Percentiles rank a stretch among this genome's conserved stretches.
phyloP scores from a whole-genome alignment of 176 grass and related monocot species.

The Triticum turgidum region DNA sequence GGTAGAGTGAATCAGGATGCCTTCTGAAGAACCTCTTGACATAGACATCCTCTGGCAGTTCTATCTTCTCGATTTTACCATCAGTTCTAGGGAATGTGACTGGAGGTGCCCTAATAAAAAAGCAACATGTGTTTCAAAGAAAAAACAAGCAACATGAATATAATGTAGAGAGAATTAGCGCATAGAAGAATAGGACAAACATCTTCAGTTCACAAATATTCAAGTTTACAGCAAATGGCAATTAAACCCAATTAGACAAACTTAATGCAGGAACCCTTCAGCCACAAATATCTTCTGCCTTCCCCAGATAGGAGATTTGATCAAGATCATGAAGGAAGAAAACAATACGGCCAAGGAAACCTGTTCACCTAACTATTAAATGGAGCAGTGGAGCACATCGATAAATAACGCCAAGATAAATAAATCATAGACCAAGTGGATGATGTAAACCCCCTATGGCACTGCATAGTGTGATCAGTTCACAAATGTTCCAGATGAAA shows the following conservation, averaged over 20 bases:
- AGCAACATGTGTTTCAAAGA: neutral
- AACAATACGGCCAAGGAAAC: neutral
- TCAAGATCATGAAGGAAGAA: neutral
- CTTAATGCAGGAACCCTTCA: neutral
- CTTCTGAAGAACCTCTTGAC: slow-evolving; percentile 63
- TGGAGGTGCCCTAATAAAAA: slow-evolving; percentile 58
- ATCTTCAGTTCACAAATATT: neutral
- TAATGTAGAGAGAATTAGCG: neutral
- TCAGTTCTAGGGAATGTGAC: slow-evolving; percentile 65
- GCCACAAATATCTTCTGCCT: neutral
- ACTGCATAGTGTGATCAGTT: neutral
- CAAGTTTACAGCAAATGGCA: neutral
- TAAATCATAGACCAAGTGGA: neutral
- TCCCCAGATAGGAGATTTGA: neutral
- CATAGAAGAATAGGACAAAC: neutral
- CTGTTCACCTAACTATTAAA: neutral
- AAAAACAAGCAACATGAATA: neutral
- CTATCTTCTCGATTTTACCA: slow-evolving; percentile 57
- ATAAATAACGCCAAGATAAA: neutral
- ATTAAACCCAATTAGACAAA: neutral
- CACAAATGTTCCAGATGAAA: neutral
- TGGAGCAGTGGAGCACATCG: neutral
- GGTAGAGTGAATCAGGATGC: slow-evolving; percentile 71
- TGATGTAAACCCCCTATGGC: neutral
- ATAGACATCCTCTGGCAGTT: slow-evolving; percentile 68